phyloP scores from a whole-genome alignment of 176 grass and related monocot genomes.

The maize (Zea mays) region Zm-B73-REFERENCE-NAM-5.0 NC_050104.1:137904501-137905000 shows the following conservation, averaged over 20 bases:
- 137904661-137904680: neutral
- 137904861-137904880: slow-evolving; percentile 42
- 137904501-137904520: slow-evolving; percentile 28
- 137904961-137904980: neutral
- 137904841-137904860: slow-evolving; percentile 24
- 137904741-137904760: slow-evolving; percentile 40
- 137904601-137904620: slow-evolving; percentile 63
- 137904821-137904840: slow-evolving; percentile 16
- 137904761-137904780: slow-evolving; percentile 22
- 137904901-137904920: slow-evolving; percentile 70
- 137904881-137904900: slow-evolving; percentile 83
- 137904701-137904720: slow-evolving; percentile 70
- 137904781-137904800: neutral
- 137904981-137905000: neutral
- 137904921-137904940: neutral
- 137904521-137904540: slow-evolving; percentile 82
- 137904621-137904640: slow-evolving; percentile 18
- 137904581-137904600: slow-evolving; percentile 73
- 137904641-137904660: slow-evolving; percentile 2
- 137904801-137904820: neutral
- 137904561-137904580: slow-evolving; percentile 64
- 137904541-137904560: slow-evolving; percentile 38
- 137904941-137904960: neutral
- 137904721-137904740: slow-evolving; percentile 57
- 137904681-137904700: slow-evolving; percentile 31